These are phyloP conservation scores for Colletotrichum sp. DNA, from an alignment of 2,329 filamentous ascomycete genomes.

Conservation along the genomic window DNA sequence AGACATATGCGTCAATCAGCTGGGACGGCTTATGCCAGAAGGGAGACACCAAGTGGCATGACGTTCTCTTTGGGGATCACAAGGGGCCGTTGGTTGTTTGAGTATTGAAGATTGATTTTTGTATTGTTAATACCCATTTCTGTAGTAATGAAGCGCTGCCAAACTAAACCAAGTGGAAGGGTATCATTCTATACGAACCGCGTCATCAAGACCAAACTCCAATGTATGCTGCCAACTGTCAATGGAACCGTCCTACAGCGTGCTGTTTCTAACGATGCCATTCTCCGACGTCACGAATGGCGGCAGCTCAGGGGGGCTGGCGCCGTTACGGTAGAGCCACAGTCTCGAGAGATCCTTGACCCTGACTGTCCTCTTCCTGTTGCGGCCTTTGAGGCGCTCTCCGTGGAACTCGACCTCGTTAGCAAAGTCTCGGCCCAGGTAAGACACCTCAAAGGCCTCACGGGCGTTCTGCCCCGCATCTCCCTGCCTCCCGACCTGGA, in stretches of 20 bases:
- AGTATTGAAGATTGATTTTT: neutral
- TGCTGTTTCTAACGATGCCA: slow-evolving; percentile 42
- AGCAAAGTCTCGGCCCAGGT: slow-evolving; percentile 44
- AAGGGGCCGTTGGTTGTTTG: slow-evolving; percentile 24
- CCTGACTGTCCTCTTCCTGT: slow-evolving; percentile 40
- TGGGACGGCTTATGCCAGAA: slow-evolving; percentile 40
- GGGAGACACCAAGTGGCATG: slow-evolving; percentile 32
- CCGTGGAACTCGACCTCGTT: slow-evolving; percentile 44
- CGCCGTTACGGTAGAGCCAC: slow-evolving; percentile 68
- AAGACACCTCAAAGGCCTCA: slow-evolving; percentile 54
- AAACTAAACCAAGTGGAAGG: neutral
- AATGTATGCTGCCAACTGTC: neutral
- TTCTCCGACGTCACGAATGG: slow-evolving; percentile 38
- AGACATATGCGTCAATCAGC: slow-evolving; percentile 26
- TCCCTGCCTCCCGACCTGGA: slow-evolving; percentile 49
- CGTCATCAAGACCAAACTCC: neutral
- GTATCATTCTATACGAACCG: slow-evolving; percentile 10
- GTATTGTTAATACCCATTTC: neutral
- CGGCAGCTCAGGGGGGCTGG: slow-evolving; percentile 50
- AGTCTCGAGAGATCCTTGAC: slow-evolving; percentile 67
- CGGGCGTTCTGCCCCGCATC: slow-evolving; percentile 47
- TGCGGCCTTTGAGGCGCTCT: slow-evolving; percentile 26
- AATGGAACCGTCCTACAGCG: slow-evolving; percentile 29
- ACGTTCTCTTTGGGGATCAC: slow-evolving; percentile 36
- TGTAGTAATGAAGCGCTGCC: neutral